Conservation (phyloP, 805 yeast genomes). For the Hanseniaspora thailandica region DNA sequence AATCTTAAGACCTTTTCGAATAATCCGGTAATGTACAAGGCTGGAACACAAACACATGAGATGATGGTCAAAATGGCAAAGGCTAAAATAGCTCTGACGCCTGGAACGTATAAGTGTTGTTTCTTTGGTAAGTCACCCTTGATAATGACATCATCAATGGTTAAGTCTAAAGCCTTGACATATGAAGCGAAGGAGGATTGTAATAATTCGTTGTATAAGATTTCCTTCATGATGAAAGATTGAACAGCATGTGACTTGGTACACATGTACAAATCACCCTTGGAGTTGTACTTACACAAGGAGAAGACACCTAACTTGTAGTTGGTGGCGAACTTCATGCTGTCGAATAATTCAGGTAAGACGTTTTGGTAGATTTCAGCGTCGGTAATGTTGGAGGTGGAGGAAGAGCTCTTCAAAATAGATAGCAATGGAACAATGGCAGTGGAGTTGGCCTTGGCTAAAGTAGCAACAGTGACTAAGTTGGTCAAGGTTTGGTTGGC, state of each 20-base stretch:
- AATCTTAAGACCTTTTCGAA: conserved; percentile 16
- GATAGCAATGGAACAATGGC: conserved; percentile 9
- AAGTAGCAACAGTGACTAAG: conserved; percentile 17
- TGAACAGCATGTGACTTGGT: conserved; percentile 27
- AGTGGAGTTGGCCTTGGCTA: conserved; percentile 12
- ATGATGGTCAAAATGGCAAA: conserved; percentile 22
- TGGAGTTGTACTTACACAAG: conserved; percentile 22
- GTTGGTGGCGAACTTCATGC: conserved; percentile 23
- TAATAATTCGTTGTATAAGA: conserved; percentile 24
- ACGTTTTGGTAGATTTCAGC: conserved; percentile 19
- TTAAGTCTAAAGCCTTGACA: conserved; percentile 23
- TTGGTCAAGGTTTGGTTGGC: conserved; percentile 20
- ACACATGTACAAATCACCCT: conserved; percentile 22
- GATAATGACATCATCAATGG: conserved; percentile 23
- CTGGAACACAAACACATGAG: not conserved
- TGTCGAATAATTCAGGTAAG: conserved; percentile 22
- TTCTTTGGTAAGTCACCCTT: conserved; percentile 25
- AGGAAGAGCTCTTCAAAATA: conserved; percentile 7
- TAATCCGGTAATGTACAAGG: not conserved
- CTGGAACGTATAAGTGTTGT: conserved; percentile 27
- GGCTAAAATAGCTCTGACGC: conserved; percentile 26
- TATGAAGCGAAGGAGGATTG: conserved; percentile 27
- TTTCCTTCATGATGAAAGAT: conserved; percentile 25
- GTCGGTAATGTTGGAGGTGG: conserved; percentile 17
- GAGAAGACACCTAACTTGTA: conserved; percentile 26